phyloP scores from a whole-genome alignment of 106 monocot genomes.

The Ottelia alismoides region DNA sequence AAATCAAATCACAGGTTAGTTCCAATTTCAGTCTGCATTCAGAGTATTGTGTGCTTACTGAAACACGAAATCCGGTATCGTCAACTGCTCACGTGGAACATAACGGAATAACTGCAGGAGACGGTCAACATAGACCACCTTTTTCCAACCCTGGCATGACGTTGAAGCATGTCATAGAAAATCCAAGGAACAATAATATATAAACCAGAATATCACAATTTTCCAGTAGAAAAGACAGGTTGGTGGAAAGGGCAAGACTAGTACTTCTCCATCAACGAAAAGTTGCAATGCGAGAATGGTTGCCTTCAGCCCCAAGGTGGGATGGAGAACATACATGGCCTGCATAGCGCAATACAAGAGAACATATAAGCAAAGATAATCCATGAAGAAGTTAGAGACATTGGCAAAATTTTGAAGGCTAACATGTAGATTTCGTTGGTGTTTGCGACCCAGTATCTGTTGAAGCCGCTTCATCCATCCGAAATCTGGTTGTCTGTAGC shows the following conservation, averaged over 20 bases:
- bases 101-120: conserved; percentile 93
- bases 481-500: conserved; percentile 80
- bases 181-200: too few species aligned
- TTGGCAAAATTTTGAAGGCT: too few species aligned
- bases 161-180: not conserved
- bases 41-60: conserved; percentile 45
- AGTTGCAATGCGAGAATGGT: conserved; percentile 75
- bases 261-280: conserved; percentile 85
- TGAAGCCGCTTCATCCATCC: conserved; percentile 96
- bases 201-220: too few species aligned
- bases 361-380: too few species aligned
- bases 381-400: too few species aligned
- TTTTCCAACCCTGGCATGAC: conserved; percentile 56
- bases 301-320: conserved; percentile 79
- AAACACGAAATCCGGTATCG: conserved; percentile 98
- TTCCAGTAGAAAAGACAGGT: too few species aligned
- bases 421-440: conserved; percentile 79
- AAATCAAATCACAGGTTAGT: conserved; percentile 1
- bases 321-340: conserved; percentile 97
- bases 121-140: conserved; percentile 84
- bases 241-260: too few species aligned
- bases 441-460: conserved; percentile 92
- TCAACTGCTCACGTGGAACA: conserved; percentile 94
- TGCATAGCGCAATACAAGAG: conserved; percentile 16
- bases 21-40: not conserved